Evolutionary conservation across 805 yeast species (phyloP).

Genomic region (Ogataea allantospora): DNA sequence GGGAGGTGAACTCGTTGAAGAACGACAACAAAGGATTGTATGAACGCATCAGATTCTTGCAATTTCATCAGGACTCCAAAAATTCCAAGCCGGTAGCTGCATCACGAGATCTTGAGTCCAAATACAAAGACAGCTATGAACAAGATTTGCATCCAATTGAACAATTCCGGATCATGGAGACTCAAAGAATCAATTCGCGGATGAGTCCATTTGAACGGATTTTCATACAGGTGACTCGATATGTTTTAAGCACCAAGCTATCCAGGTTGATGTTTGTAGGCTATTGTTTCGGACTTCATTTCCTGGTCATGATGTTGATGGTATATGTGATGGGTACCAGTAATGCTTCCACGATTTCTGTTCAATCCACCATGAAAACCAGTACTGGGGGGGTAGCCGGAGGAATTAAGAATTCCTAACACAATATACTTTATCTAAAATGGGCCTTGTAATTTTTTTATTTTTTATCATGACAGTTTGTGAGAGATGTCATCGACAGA

Average conservation of each 20-base stretch:
- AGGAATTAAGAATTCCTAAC: slow-evolving; percentile 7
- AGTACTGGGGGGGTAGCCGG: slow-evolving; percentile 30
- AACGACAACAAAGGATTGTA: slow-evolving; percentile 75
- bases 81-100: slow-evolving; percentile 25
- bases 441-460: too few relatives aligned
- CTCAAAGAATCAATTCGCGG: slow-evolving; percentile 67
- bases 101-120: slow-evolving; percentile 47
- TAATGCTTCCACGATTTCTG: slow-evolving; percentile 5
- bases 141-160: slow-evolving; percentile 80
- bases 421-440: too few relatives aligned
- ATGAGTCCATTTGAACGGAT: slow-evolving; percentile 77
- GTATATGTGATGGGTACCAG: slow-evolving; percentile 45
- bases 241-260: slow-evolving; percentile 69
- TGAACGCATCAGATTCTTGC: slow-evolving; percentile 70
- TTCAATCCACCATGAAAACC: slow-evolving; percentile 18
- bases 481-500: too few relatives aligned
- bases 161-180: slow-evolving; percentile 73
- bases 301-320: slow-evolving; percentile 64
- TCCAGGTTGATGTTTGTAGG: slow-evolving; percentile 70
- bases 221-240: slow-evolving; percentile 68
- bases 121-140: slow-evolving; percentile 66
- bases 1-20: slow-evolving; percentile 63
- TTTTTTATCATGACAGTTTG: too few relatives aligned
- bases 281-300: slow-evolving; percentile 75
- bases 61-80: slow-evolving; percentile 43